Base-by-base conservation (phyloP, 2,329 filamentous ascomycete species). In the Bipolaris sorokiniana region DNA sequence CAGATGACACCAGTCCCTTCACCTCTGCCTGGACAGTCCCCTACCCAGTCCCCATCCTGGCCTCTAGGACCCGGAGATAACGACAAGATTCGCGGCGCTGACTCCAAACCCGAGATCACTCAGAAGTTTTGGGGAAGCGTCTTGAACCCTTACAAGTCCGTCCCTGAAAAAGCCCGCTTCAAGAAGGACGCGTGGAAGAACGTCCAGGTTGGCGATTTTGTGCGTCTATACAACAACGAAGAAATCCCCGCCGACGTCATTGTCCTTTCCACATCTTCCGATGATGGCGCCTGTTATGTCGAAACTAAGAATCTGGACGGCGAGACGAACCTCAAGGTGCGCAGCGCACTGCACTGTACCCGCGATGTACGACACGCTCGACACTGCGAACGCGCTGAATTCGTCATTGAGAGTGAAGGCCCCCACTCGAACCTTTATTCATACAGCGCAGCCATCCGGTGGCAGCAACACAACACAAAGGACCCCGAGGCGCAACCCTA, bases 291-390 rank as follows among this genome's bases (percentile, higher is more conserved):
- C 36, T 99, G 95, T 77, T 99, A 97, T 69, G 90, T 99, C 20
- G 95, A 99, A 78, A 99, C 95, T 2, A 99, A 98, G 81, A 98
- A 97, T 74, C 76, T 99, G 81, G 95, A 99, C 71, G 95, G 95
- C 48, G 95, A 99, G 79, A 99, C 95, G 2, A 99, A 99, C 70
- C 80, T 99, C 61, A 99, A 99, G 78, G 92, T 97, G 60, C 90
- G 95, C 57, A 91, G 94, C 71, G 92, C 95, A 18, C 83, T 99
- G 40, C 90, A 94, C 62, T 95, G 91, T 70, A 91, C 93, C 11
- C 88, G 90, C 51, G 82, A 86, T 45, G 84, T 99, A 58, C 91
- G 88, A 73, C 93, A 98, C 76, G 95, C 95, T 13, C 87, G 90
- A 56, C 92, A 99, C 73, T 98, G 95, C 76, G 95, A 98, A 78